A percentile compares a stretch with the other conserved stretches of the same genome.
These are phyloP conservation scores for Lepidium africanum DNA, from an alignment of 345 rosid genomes.

Conservation along the genomic window DNA sequence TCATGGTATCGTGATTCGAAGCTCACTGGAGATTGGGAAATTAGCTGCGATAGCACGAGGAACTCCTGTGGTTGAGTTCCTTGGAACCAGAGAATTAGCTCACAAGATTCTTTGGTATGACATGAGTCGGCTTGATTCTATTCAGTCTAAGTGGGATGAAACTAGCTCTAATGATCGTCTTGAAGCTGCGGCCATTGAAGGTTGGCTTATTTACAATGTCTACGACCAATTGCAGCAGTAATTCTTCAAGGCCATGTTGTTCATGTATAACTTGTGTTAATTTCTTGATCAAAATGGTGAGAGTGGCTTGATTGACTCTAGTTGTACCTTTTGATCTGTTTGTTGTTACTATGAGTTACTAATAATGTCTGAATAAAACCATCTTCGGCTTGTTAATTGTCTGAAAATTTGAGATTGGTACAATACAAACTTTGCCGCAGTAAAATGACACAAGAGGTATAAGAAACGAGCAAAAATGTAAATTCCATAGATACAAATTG, in stretches of 20 bases:
- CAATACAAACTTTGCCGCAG: background rate
- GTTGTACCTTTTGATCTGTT: background rate
- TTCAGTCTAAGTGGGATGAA: conserved; percentile 27
- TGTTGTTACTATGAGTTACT: conserved; percentile 3
- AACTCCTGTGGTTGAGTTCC: conserved; percentile 22
- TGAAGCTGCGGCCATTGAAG: conserved; percentile 34
- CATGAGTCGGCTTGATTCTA: conserved; percentile 25
- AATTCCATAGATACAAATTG: background rate
- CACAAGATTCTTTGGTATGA: conserved; percentile 32
- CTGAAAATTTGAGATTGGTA: background rate
- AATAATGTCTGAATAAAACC: background rate
- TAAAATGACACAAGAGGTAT: background rate
- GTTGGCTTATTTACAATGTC: conserved; percentile 30
- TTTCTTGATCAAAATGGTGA: conserved; percentile 2
- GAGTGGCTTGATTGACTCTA: background rate
- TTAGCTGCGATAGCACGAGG: conserved; percentile 20
- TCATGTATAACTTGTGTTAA: background rate
- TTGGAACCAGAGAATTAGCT: conserved; percentile 29
- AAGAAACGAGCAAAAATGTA: background rate
- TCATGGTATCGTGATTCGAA: conserved; percentile 27
- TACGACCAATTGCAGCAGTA: conserved; percentile 27
- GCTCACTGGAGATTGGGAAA: conserved; percentile 27
- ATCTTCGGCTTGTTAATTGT: background rate
- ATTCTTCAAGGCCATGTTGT: background rate
- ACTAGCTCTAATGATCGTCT: conserved; percentile 24